phyloP scores from a whole-genome alignment of 176 grass and related monocot genomes.

The Guadua angustifolia region DNA sequence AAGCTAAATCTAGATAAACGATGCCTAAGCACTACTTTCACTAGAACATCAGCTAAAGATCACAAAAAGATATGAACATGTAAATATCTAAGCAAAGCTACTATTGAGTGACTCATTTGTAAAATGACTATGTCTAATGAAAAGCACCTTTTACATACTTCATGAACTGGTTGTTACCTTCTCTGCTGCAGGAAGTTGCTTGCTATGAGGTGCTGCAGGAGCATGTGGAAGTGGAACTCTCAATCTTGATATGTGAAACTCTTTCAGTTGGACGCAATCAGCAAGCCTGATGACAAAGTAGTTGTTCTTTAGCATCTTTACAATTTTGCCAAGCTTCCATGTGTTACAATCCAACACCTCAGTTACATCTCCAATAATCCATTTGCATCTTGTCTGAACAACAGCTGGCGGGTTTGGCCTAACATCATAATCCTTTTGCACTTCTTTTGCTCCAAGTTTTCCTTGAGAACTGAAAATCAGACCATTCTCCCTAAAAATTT shows the following conservation, averaged over 20 bases:
- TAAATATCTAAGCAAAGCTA: constrained; percentile 5
- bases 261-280: constrained; percentile 68
- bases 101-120: background rate
- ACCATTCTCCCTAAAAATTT: constrained; percentile 47
- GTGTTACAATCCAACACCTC: constrained; percentile 64
- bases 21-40: background rate
- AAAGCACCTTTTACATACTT: background rate
- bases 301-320: constrained; percentile 55
- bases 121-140: background rate
- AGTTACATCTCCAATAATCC: constrained; percentile 71
- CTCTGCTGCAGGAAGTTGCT: constrained; percentile 26
- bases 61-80: background rate
- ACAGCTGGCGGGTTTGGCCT: constrained; percentile 40
- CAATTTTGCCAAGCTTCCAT: constrained; percentile 72
- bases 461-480: constrained; percentile 27
- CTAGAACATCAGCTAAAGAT: background rate
- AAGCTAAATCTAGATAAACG: background rate
- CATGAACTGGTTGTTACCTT: constrained; percentile 38
- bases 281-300: constrained; percentile 58
- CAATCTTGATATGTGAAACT: constrained; percentile 64
- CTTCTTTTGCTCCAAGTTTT: constrained; percentile 35
- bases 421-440: constrained; percentile 28
- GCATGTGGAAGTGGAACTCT: constrained; percentile 46
- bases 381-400: constrained; percentile 49
- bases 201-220: constrained; percentile 32